phyloP scores from a whole-genome alignment of 2,329 filamentous ascomycete genomes.

The Diplodia seriata region DNA sequence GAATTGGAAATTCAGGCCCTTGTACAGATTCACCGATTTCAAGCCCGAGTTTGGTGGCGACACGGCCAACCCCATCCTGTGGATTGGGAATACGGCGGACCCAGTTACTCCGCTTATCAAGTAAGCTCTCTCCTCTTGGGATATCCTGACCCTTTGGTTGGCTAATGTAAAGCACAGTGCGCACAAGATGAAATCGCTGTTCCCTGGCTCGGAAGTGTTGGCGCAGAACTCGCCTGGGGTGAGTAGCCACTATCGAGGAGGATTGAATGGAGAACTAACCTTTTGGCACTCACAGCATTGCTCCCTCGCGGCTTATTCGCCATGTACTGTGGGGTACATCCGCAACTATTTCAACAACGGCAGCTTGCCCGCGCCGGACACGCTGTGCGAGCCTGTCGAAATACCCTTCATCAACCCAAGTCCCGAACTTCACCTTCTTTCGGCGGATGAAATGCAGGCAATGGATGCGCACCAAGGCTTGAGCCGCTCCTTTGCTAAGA shows the following conservation, averaged over 20 bases:
- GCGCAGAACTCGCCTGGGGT: slow-evolving; percentile 43
- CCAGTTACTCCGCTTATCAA: slow-evolving; percentile 64
- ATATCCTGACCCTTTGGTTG: no score
- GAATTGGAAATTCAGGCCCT: slow-evolving; percentile 47
- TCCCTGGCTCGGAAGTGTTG: slow-evolving; percentile 41
- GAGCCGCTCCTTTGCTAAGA: slow-evolving; percentile 2
- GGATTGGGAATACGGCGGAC: slow-evolving; percentile 64
- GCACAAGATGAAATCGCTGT: slow-evolving; percentile 32
- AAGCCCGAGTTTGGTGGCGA: slow-evolving; percentile 42
- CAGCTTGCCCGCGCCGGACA: slow-evolving; percentile 38
- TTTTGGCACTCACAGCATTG: slow-evolving; percentile 54
- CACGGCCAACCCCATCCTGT: slow-evolving; percentile 63
- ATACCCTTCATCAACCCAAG: slow-evolving; percentile 24
- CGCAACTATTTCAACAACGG: slow-evolving; percentile 52
- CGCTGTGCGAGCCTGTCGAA: slow-evolving; percentile 27
- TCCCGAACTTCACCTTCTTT: slow-evolving; percentile 9
- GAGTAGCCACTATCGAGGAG: neutral
- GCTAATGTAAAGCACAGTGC: neutral
- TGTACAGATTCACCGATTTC: slow-evolving; percentile 41
- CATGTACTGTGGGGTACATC: slow-evolving; percentile 46
- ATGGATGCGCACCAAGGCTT: slow-evolving; percentile 7
- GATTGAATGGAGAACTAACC: neutral
- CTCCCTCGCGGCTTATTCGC: slow-evolving; percentile 45
- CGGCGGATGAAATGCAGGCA: neutral
- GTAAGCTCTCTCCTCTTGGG: neutral